Evolutionary conservation across 768 basidiomycete genomes (phyloP), one percentile per base, ranked within the genome.

Genomic region (Galerina sulciceps): DNA sequence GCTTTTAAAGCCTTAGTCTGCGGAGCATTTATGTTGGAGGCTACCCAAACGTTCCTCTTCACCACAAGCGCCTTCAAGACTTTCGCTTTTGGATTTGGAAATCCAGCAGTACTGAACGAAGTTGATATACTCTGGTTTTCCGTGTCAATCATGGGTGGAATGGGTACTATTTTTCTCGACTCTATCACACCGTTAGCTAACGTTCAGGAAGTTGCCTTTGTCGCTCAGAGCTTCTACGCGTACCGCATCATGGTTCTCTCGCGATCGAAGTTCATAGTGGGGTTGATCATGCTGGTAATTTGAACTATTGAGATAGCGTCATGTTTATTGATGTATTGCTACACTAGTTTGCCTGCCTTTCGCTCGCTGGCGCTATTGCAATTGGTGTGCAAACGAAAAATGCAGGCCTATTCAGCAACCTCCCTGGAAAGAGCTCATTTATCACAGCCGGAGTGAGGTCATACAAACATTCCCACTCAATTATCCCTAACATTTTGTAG

Each of bases 71-170:
- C 55, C 1, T 69, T 66, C 55, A 53, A 50, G 42, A 53, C 56
- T 34, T 69, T 69, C 51, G 65, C 65, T 11, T 52, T 34, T 13
- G 65, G 63, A 6, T 69, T 69, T 34, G 65, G 62, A 14, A 57
- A 69, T 40, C 46, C 59, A 10, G 53, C 43, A 11, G 38, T 61
- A 0, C 47, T 68, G 15, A 53, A 62, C 22, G 36, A 56, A 9
- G 46, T 68, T 11, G 58, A 61, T 43, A 52, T 63, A 1, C 40
- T 59, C 34, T 66, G 65, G 65, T 60, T 64, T 34, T 59, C 61
- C 14, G 44, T 66, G 35, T 57, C 59, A 18, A 58, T 64, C 22
- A 61, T 64, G 59, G 61, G 63, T 31, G 63, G 63, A 14, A 35
- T 64, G 15, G 57, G 63, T 61, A 53, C 11, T 3, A 14, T 15